Evolutionary conservation across 75 land plant genomes (phyloP), one percentile per base, ranked within the genome.

Genomic region (Adiantum capillusveneris): DNA sequence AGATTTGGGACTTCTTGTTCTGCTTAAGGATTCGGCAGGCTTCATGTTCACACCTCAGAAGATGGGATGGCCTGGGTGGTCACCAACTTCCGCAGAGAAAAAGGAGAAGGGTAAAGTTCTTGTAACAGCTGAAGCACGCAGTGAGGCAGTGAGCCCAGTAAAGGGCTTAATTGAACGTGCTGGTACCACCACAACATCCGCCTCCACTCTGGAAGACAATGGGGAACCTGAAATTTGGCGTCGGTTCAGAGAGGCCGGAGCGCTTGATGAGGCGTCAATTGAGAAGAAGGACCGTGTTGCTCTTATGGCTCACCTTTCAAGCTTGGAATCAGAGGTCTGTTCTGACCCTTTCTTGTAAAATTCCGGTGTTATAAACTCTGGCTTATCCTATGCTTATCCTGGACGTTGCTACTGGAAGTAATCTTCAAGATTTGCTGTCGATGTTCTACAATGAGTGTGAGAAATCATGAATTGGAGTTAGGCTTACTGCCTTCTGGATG

Each of bases 251-350:
- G 83, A 83, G 21, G 84, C 80, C 0, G 98, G 98, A 0, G 75
- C 75, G 31, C 64, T 93, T 44, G 95, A 88, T 53, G 86, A 89
- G 63, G 87, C 81, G 37, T 72, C 83, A 9, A 78, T 93, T 37
- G 77, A 77, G 66, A 65, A 78, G 50, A 80, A 85, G 60, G 98
- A 93, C 49, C 87, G 92, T 46, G 86, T 86, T n/a, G 77, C 90
- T 17, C 73, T 93, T 3, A 79, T 89, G 25, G 84, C 87, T 17
- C 84, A 86, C 72, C 81, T 93, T 28, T 68, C 90, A 9, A 84
- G 77, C 43, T 79, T 93, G 31, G 98, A 93, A 69, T 54, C 86
- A 9, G 98, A 94, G 95, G 98, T 88, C 31, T 9, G 28, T 44
- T n/a, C n/a, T n/a, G n/a, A n/a, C n/a, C n/a, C n/a, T n/a, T n/a